A percentile compares a stretch with the other conserved stretches of the same genome.
These are phyloP conservation scores for Achaetomium macrosporum DNA, from an alignment of 2,329 filamentous ascomycete species.

Conservation along the genomic window DNA sequence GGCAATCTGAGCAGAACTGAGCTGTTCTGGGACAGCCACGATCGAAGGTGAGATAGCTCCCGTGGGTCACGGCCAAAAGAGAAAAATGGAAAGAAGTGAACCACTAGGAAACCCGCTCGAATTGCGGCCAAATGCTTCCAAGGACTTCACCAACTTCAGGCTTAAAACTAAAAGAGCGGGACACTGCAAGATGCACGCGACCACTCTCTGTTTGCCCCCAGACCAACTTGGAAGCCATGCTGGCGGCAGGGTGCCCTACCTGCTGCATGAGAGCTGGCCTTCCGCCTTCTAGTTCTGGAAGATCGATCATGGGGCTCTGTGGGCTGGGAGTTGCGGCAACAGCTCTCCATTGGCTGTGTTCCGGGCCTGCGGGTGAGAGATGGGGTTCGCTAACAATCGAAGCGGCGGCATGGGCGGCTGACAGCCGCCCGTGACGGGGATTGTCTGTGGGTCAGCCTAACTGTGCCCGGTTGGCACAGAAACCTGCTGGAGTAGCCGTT, in stretches of 20 bases:
- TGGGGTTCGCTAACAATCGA: background rate
- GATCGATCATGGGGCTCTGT: slow-evolving; percentile 7
- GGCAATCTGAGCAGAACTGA: background rate
- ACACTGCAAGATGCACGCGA: slow-evolving; percentile 1
- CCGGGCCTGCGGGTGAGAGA: background rate
- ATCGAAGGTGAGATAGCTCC: background rate
- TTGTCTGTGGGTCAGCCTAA: background rate
- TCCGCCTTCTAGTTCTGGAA: background rate
- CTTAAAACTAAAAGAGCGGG: background rate
- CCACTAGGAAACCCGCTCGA: no score
- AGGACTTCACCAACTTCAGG: background rate
- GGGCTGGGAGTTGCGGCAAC: no score
- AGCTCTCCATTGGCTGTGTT: slow-evolving; percentile 3
- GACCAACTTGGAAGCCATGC: background rate
- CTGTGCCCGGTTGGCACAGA: no score
- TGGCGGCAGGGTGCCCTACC: background rate
- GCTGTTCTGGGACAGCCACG: no score
- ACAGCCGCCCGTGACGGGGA: no score
- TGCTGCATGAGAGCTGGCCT: background rate
- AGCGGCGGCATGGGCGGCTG: no score
- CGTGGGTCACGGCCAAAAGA: background rate
- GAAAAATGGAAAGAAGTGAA: background rate
- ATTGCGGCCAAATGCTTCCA: background rate
- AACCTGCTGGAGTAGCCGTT: no score
- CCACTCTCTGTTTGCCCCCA: no score